Conservation (phyloP, 1,284 basidiomycete species). For the Anthracocystis walkeri region DNA sequence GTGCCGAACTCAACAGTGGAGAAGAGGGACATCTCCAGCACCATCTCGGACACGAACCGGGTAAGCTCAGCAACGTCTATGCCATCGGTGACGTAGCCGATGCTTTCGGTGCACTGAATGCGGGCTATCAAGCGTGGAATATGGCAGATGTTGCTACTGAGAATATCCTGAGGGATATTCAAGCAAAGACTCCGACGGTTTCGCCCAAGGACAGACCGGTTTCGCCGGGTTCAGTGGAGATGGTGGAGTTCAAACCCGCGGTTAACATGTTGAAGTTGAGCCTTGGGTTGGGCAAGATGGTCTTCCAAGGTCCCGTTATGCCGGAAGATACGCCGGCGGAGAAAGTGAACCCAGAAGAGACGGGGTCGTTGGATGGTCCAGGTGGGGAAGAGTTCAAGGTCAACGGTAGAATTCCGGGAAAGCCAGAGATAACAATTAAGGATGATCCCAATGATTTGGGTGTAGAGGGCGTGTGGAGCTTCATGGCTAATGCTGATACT, state of each 20-base stretch:
- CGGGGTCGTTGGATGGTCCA: conserved; percentile 19
- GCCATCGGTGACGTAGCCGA: conserved; percentile 68
- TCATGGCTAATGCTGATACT: conserved; percentile 62
- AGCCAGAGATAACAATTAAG: conserved; percentile 56
- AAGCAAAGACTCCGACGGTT: conserved; percentile 17
- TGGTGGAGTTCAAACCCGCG: conserved; percentile 57
- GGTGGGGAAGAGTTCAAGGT: conserved; percentile 21
- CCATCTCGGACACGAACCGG: conserved; percentile 25
- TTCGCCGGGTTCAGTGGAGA: conserved; percentile 8
- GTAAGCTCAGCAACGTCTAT: conserved; percentile 59
- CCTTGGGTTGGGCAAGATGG: conserved; percentile 63
- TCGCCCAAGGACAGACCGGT: conserved; percentile 3
- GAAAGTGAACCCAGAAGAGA: conserved; percentile 31
- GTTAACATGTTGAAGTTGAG: conserved; percentile 65
- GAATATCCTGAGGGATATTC: conserved; percentile 64
- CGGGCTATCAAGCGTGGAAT: conserved; percentile 68
- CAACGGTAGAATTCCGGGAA: conserved; percentile 34
- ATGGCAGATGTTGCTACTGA: conserved; percentile 67
- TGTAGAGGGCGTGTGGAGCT: conserved; percentile 64
- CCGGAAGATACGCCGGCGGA: conserved; percentile 26
- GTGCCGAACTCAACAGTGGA: conserved; percentile 26
- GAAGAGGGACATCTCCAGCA: conserved; percentile 29
- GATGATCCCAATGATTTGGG: conserved; percentile 63
- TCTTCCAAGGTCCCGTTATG: conserved; percentile 57
- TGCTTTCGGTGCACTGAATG: conserved; percentile 68